Percentiles rank a stretch among this genome's conserved stretches.
Conservation (phyloP, 2,329 filamentous ascomycete species). For the Sporothrix phasma region DNA sequence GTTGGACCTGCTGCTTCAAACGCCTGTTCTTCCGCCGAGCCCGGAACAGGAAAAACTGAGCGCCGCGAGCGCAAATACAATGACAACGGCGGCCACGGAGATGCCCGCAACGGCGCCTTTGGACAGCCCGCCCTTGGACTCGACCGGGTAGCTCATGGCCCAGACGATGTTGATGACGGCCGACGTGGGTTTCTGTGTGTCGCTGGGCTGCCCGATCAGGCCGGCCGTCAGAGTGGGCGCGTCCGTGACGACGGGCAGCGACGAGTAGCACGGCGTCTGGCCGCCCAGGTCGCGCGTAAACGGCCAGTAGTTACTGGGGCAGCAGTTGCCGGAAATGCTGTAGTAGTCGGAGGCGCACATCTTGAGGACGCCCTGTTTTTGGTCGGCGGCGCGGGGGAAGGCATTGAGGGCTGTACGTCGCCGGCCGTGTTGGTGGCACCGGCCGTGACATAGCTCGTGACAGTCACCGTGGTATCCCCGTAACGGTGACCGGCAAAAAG, state of each 20-base stretch:
- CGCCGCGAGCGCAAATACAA: conserved; percentile 21
- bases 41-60: conserved; percentile 19
- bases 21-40: conserved; percentile 18
- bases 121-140: conserved; percentile 25
- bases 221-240: conserved; percentile 20
- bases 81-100: conserved; percentile 31
- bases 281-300: conserved; percentile 23
- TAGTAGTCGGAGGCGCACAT: conserved; percentile 24
- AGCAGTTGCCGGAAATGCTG: conserved; percentile 23
- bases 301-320: conserved; percentile 23
- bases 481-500: conserved; percentile 8
- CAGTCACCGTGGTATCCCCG: conserved; percentile 11
- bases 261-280: conserved; percentile 24
- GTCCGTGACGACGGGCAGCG: conserved; percentile 12
- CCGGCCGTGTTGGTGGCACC: neutral
- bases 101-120: conserved; percentile 39
- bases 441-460: conserved; percentile 8
- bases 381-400: conserved; percentile 19
- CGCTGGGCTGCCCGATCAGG: conserved; percentile 17
- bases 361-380: conserved; percentile 11
- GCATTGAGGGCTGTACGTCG: conserved; percentile 10
- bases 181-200: conserved; percentile 21
- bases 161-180: conserved; percentile 24
- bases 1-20: neutral
- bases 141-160: conserved; percentile 23